Percentiles rank a stretch among this genome's conserved stretches.
These are phyloP conservation scores for Fomitopsis schrenkii DNA, from an alignment of 1,284 basidiomycete species.

Conservation along the genomic window DNA sequence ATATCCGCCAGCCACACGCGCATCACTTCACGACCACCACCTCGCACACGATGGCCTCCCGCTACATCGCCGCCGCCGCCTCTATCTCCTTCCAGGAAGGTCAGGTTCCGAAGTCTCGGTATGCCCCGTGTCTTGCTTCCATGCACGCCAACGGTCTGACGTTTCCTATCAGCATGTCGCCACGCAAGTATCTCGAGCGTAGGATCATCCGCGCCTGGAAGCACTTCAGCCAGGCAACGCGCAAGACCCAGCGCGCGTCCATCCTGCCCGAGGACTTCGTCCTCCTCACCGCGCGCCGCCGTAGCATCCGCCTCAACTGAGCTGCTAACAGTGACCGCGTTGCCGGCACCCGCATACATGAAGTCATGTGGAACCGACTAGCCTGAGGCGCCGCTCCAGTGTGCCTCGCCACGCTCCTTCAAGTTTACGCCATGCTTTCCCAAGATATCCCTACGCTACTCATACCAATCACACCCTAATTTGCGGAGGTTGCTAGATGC, in stretches of 20 bases:
- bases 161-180: conserved; percentile 27
- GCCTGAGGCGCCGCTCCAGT: neutral
- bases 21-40: conserved; percentile 10
- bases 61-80: conserved; percentile 1
- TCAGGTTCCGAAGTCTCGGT: conserved; percentile 18
- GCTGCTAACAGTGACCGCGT: neutral
- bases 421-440: neutral
- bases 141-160: neutral
- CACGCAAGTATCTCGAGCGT: conserved; percentile 50
- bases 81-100: neutral
- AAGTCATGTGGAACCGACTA: neutral
- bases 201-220: conserved; percentile 60
- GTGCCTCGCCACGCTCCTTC: neutral
- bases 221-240: conserved; percentile 47
- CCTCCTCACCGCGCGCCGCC: conserved; percentile 50
- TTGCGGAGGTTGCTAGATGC: neutral
- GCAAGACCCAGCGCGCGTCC: conserved; percentile 47
- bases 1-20: neutral
- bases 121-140: neutral
- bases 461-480: neutral
- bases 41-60: conserved; percentile 3
- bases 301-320: conserved; percentile 34
- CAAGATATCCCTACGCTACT: neutral
- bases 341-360: neutral
- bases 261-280: conserved; percentile 56